A percentile compares a stretch with the other conserved stretches of the same genome.
Evolutionary conservation across 129 eudicot species (phyloP).

Genomic region (Artemisia argyi): DNA sequence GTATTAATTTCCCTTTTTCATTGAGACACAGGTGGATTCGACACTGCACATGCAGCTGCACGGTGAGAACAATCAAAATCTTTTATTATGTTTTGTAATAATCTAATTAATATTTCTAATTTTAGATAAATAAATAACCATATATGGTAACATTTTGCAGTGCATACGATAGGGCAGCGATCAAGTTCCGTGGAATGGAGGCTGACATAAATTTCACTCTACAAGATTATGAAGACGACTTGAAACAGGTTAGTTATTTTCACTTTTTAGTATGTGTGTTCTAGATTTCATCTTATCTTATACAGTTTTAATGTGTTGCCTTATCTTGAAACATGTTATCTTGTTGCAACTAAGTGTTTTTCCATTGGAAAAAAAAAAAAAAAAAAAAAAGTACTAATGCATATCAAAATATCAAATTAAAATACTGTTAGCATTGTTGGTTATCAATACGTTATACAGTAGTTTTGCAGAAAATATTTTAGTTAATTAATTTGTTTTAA

Average conservation of each 20-base stretch:
- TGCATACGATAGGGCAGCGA: slow-evolving; percentile 94
- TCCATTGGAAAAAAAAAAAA: slow-evolving; percentile 3
- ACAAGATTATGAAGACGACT: slow-evolving; percentile 73
- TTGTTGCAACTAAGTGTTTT: background rate
- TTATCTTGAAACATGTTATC: slow-evolving; percentile 35
- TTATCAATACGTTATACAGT: too few relatives aligned
- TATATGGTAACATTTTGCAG: slow-evolving; percentile 31
- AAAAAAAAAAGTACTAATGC: background rate
- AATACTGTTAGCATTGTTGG: too few relatives aligned
- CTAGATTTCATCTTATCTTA: slow-evolving; percentile 33
- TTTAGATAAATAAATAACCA: background rate
- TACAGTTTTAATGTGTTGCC: slow-evolving; percentile 30
- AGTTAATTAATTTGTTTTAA: slow-evolving; percentile 6
- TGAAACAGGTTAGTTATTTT: slow-evolving; percentile 66
- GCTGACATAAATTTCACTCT: slow-evolving; percentile 87
- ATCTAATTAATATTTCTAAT: background rate
- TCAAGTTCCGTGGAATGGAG: slow-evolving; percentile 86
- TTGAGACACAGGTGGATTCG: slow-evolving; percentile 75
- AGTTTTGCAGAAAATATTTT: slow-evolving; percentile 1
- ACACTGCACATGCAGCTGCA: slow-evolving; percentile 95
- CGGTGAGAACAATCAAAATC: slow-evolving; percentile 52
- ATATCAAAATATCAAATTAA: too few relatives aligned
- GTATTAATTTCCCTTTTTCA: slow-evolving; percentile 1
- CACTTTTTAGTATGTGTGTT: slow-evolving; percentile 12
- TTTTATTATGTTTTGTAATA: background rate